Conservation (phyloP, 2,329 filamentous ascomycete genomes). For the Fusarium goolgardi region DNA sequence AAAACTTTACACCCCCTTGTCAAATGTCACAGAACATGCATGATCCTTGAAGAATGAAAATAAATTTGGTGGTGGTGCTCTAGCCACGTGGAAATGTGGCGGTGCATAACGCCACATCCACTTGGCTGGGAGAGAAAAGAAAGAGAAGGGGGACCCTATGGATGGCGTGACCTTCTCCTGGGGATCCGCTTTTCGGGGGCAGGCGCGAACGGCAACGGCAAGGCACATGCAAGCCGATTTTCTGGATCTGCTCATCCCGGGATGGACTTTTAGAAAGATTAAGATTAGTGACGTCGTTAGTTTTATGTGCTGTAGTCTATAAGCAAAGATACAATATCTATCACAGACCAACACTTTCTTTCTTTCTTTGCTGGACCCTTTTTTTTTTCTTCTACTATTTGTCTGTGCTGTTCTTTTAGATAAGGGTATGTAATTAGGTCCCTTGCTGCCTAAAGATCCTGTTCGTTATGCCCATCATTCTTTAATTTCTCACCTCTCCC, state of each 20-base stretch:
- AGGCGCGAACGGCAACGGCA: too few species aligned
- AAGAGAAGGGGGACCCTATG: too few species aligned
- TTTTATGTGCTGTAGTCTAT: constrained; percentile 12
- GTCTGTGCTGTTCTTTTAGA: constrained; percentile 2
- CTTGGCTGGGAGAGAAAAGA: constrained; percentile 33
- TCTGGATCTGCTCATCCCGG: constrained; percentile 19
- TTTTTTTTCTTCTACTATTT: neutral
- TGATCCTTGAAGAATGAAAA: constrained; percentile 12
- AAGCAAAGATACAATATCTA: neutral
- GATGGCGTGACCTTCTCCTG: constrained; percentile 1
- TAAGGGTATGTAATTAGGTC: neutral
- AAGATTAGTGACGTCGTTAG: constrained; percentile 16
- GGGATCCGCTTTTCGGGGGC: constrained; percentile 36
- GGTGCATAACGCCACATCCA: constrained; percentile 37
- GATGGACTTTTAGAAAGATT: neutral
- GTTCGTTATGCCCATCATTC: constrained; percentile 16
- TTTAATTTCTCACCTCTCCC: neutral
- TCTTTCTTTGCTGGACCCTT: neutral
- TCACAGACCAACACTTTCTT: neutral
- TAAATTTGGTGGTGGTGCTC: neutral
- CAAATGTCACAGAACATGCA: constrained; percentile 23
- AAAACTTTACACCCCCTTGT: neutral
- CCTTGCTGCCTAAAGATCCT: constrained; percentile 12
- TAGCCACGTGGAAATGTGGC: constrained; percentile 44
- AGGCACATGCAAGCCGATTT: constrained; percentile 32